These are phyloP conservation scores for Ogataea glucozyma DNA, from an alignment of 805 yeast species.

Conservation along the genomic window DNA sequence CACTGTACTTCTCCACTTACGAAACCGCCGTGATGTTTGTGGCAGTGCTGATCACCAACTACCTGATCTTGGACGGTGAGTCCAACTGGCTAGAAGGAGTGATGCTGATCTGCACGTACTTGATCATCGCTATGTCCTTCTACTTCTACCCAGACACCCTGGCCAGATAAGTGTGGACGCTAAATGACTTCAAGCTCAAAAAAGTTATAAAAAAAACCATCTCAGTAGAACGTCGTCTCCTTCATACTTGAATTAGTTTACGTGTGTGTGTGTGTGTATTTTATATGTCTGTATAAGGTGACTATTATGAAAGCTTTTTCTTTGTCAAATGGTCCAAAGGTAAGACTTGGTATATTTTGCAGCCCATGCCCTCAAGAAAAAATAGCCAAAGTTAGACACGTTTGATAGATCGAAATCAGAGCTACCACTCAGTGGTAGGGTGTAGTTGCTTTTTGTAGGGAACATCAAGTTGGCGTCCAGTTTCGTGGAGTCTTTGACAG, in stretches of 20 bases:
- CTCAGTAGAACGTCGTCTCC: no score
- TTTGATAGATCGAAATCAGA: constrained; percentile 10
- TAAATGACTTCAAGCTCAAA: neutral
- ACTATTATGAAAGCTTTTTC: no score
- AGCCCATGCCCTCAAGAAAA: constrained; percentile 26
- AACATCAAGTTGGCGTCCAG: constrained; percentile 3
- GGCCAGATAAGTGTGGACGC: constrained; percentile 15
- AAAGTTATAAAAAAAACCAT: neutral
- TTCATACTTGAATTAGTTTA: no score
- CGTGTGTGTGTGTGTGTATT: no score
- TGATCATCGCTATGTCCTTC: constrained; percentile 87
- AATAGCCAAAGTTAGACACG: constrained; percentile 27
- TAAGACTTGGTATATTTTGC: constrained; percentile 12
- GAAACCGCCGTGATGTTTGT: constrained; percentile 92
- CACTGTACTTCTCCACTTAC: constrained; percentile 84
- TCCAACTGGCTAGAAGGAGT: constrained; percentile 97
- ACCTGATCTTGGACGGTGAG: constrained; percentile 89
- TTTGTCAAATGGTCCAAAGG: constrained; percentile 17
- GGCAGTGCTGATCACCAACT: constrained; percentile 84
- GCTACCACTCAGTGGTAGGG: constrained; percentile 12
- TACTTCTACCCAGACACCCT: constrained; percentile 75
- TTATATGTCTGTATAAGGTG: no score
- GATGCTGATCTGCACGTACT: constrained; percentile 83
- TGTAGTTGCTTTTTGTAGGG: constrained; percentile 11
- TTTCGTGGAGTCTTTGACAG: constrained; percentile 8